Evolutionary conservation across 2,329 filamentous ascomycete species (phyloP).

Genomic region (Neofusicoccum sp.): DNA sequence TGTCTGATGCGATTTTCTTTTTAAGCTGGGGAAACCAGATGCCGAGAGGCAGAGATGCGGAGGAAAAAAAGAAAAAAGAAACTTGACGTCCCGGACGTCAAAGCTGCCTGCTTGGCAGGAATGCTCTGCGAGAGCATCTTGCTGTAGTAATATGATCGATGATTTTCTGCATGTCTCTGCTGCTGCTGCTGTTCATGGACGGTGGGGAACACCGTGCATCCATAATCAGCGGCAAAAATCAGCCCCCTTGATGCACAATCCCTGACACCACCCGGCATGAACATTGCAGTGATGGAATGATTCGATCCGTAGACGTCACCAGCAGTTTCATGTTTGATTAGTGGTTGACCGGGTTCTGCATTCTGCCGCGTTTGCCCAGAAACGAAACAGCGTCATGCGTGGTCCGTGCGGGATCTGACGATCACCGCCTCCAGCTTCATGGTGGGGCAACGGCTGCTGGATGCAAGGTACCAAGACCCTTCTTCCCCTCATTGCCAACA

Average conservation of each 20-base stretch:
- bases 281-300: not conserved
- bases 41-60: conserved; percentile 3
- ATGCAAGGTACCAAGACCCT: conserved; percentile 17
- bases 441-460: not conserved
- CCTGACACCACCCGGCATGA: not conserved
- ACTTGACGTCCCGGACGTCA: not conserved
- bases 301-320: not conserved
- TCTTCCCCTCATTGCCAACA: conserved; percentile 11
- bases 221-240: not conserved
- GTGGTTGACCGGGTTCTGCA: not conserved
- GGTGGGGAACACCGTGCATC: not conserved
- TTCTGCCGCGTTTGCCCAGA: not conserved
- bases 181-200: not conserved
- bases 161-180: not conserved
- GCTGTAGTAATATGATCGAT: conserved; percentile 19
- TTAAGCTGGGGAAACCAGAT: not conserved
- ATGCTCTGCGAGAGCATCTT: not conserved
- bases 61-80: not conserved
- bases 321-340: conserved; percentile 12
- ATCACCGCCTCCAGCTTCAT: not conserved
- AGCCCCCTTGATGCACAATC: not conserved
- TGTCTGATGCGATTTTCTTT: conserved; percentile 13
- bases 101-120: conserved; percentile 8
- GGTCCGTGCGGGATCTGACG: conserved; percentile 10
- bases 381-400: conserved; percentile 7